Percentiles rank a stretch among this genome's conserved stretches.
These are phyloP conservation scores for Pholiota conissans DNA, from an alignment of 768 basidiomycete species.

Conservation along the genomic window DNA sequence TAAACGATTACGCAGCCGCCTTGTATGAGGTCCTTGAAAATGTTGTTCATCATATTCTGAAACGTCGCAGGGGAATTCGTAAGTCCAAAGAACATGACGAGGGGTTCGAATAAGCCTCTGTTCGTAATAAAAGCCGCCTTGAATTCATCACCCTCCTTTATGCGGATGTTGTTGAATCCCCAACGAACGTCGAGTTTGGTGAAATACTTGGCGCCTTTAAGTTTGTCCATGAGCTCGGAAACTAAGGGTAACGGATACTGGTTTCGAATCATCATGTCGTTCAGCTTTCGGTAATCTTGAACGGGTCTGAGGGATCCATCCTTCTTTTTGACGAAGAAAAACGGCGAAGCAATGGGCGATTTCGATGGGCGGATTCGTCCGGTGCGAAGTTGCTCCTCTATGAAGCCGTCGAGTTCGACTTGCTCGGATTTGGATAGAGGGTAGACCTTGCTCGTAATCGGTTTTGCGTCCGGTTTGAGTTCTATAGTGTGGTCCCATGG, in stretches of 20 bases:
- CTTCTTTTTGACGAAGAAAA: constrained; percentile 13
- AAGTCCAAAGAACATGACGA: constrained; percentile 38
- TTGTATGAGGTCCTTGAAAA: constrained; percentile 30
- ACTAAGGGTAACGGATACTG: constrained; percentile 35
- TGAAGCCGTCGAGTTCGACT: constrained; percentile 21
- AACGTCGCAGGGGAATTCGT: constrained; percentile 32
- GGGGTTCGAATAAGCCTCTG: constrained; percentile 33
- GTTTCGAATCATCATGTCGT: constrained; percentile 31
- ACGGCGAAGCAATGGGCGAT: constrained; percentile 10
- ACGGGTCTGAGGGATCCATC: constrained; percentile 19
- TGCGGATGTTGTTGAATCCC: constrained; percentile 42
- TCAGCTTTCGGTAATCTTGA: constrained; percentile 31
- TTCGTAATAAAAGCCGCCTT: constrained; percentile 42
- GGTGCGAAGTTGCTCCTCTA: constrained; percentile 20
- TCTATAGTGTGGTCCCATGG: constrained; percentile 37
- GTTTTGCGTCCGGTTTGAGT: constrained; percentile 25
- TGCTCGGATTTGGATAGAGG: constrained; percentile 19
- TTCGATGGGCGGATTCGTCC: constrained; percentile 11
- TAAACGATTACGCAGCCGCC: constrained; percentile 43
- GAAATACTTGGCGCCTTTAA: constrained; percentile 25
- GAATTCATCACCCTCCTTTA: constrained; percentile 42
- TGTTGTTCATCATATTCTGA: constrained; percentile 29
- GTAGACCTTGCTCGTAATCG: constrained; percentile 24
- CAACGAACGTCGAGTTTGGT: constrained; percentile 38
- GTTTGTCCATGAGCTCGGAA: constrained; percentile 28